phyloP scores from a whole-genome alignment of 768 basidiomycete genomes.

The Nidula microcarpa region DNA sequence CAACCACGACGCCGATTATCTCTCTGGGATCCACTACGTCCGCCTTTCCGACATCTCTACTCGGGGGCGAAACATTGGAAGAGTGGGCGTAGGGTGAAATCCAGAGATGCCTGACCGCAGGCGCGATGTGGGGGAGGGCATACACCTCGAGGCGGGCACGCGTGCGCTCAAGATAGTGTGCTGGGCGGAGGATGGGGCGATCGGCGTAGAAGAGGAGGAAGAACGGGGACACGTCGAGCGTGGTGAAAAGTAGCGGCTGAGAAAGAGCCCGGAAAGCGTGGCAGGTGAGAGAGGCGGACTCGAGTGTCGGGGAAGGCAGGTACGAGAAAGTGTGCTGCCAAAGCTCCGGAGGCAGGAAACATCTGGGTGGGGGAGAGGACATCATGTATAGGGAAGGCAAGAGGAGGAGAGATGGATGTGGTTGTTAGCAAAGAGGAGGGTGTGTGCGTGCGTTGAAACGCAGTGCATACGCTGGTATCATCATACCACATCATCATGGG shows the following conservation, averaged over 20 bases:
- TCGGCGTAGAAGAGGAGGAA: conserved; percentile 25
- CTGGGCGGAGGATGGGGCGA: conserved; percentile 19
- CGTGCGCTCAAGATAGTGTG: conserved; percentile 24
- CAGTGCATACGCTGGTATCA: too few species aligned
- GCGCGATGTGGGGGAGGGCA: conserved; percentile 24
- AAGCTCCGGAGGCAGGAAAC: conserved; percentile 24
- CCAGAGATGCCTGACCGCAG: conserved; percentile 29
- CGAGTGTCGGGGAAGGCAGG: conserved; percentile 23
- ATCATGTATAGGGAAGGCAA: too few species aligned
- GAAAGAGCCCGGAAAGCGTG: conserved; percentile 26
- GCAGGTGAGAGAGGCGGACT: conserved; percentile 24
- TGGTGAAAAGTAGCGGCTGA: conserved; percentile 31
- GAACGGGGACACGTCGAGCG: conserved; percentile 30
- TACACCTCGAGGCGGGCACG: conserved; percentile 25
- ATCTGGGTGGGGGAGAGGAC: too few species aligned
- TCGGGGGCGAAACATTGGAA: conserved; percentile 20
- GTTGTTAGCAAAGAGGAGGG: too few species aligned
- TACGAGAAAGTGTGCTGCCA: conserved; percentile 30
- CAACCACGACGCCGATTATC: conserved; percentile 26
- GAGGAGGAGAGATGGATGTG: too few species aligned
- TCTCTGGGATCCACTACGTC: conserved; percentile 27
- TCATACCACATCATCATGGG: too few species aligned
- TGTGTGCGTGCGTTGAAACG: too few species aligned
- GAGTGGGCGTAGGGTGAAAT: conserved; percentile 29
- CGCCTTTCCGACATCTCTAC: conserved; percentile 13